Evolutionary conservation across 2,329 filamentous ascomycete genomes (phyloP), one percentile per base, ranked within the genome.

Genomic region (Pseudogymnoascus sp.): DNA sequence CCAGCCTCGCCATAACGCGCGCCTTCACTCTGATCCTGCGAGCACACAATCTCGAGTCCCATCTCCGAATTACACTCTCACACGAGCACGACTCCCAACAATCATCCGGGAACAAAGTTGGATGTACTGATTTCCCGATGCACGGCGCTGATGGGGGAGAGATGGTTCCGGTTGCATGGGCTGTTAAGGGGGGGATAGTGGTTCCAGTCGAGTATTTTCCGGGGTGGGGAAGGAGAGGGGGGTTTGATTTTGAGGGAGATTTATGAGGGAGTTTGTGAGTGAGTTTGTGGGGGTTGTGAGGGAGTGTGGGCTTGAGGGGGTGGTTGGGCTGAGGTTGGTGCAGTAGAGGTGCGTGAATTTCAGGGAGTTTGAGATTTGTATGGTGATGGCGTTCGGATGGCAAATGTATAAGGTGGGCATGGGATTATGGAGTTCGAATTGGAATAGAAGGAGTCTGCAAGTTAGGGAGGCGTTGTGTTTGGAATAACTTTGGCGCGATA

Each of bases 321-420:
- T 56, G 29, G 50, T 56, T 56, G 50, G 50, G 50, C 16, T 56
- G 29, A 56, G 29, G 50, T 56, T 56, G 50, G n/a, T 56, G 29
- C 50, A 21, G 10, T 56, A 56, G 47, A 19, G 6, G 47, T 19
- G 21, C 13, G 44, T 1, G 31, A 2, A 7, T 33, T 33, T 3
- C 29, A 13, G 16, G n/a, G 29, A 56, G 50, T 56, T 56, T 56
- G 29, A n/a, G 7, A 56, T 56, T 56, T 56, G 5, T 31, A 31
- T n/a, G 29, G 29, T 11, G 7, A 16, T 29, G n/a, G 10, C 2
- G 4, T 19, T 21, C 14, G 13, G 44, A 16, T 50, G 50, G 16
- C 10, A 13, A 56, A 11, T 21, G n/a, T 14, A 53, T 31, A 2
- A 56, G 13, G 14, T 7, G 6, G 10, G 47, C 14, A 5, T 33